phyloP scores from a whole-genome alignment of 805 yeast genomes.

The Scheffersomyces ergatensis region DNA sequence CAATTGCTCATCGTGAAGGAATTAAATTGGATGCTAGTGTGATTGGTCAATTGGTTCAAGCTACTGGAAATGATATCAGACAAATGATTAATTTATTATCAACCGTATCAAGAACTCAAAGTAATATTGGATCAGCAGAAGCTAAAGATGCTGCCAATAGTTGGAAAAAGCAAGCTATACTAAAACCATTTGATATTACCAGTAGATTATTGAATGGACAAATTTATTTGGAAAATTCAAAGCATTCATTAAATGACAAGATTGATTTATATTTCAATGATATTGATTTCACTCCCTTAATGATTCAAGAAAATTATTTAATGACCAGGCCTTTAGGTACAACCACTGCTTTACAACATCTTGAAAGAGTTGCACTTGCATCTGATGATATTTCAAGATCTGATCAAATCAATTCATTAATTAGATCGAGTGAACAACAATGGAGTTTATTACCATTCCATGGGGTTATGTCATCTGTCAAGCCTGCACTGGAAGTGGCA shows the following conservation, averaged over 20 bases:
- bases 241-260: conserved; percentile 70
- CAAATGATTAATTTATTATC: conserved; percentile 89
- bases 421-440: conserved; percentile 88
- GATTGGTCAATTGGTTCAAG: conserved; percentile 78
- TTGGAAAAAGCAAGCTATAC: conserved; percentile 88
- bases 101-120: conserved; percentile 75
- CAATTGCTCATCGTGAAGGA: conserved; percentile 85
- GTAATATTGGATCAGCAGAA: conserved; percentile 58
- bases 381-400: conserved; percentile 85
- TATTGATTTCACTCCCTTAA: conserved; percentile 88
- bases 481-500: conserved; percentile 72
- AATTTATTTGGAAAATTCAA: conserved; percentile 50
- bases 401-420: conserved; percentile 76
- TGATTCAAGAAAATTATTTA: conserved; percentile 93
- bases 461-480: conserved; percentile 80
- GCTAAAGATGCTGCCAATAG: conserved; percentile 59
- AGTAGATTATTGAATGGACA: conserved; percentile 61
- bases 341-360: conserved; percentile 46
- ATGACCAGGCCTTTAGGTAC: conserved; percentile 56
- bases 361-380: conserved; percentile 69
- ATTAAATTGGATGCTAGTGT: conserved; percentile 76
- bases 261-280: conserved; percentile 91
- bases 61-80: conserved; percentile 88
- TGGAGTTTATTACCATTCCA: conserved; percentile 94
- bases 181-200: conserved; percentile 90